Conservation (phyloP, 2,329 filamentous ascomycete species). For the Proliferodiscus dingleyae region DNA sequence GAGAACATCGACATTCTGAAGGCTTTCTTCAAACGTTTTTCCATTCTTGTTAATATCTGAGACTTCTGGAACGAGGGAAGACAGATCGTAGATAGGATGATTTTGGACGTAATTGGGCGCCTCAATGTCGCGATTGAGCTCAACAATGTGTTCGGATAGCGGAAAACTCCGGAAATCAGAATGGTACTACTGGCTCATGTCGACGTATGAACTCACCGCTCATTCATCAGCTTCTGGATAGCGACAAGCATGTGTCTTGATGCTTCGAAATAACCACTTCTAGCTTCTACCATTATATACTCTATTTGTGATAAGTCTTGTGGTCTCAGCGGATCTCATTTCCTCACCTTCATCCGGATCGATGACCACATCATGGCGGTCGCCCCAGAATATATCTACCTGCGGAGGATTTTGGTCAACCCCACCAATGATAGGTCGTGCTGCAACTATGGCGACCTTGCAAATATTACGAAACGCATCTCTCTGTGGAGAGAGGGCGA, state of each 20-base stretch:
- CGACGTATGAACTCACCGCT: conserved; percentile 20
- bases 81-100: conserved; percentile 47
- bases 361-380: conserved; percentile 54
- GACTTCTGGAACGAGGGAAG: conserved; percentile 33
- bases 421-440: conserved; percentile 55
- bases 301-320: too few species aligned
- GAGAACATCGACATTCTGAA: conserved; percentile 49
- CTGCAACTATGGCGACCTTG: conserved; percentile 67
- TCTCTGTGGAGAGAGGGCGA: conserved; percentile 45
- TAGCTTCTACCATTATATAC: conserved; percentile 70
- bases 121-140: conserved; percentile 40
- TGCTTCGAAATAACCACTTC: conserved; percentile 71
- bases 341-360: conserved; percentile 62
- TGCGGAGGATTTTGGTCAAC: conserved; percentile 63
- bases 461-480: conserved; percentile 64
- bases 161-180: conserved; percentile 43
- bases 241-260: conserved; percentile 67
- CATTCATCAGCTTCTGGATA: conserved; percentile 49
- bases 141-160: conserved; percentile 57
- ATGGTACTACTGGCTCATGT: background rate
- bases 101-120: conserved; percentile 48
- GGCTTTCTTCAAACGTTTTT: conserved; percentile 29
- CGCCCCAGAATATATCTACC: conserved; percentile 70
- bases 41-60: conserved; percentile 11
- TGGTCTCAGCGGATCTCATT: too few species aligned